Percentiles rank a stretch among this genome's conserved stretches.
Conservation (phyloP, 208 protist genomes). For the Trypanosoma platydactyli region DNA sequence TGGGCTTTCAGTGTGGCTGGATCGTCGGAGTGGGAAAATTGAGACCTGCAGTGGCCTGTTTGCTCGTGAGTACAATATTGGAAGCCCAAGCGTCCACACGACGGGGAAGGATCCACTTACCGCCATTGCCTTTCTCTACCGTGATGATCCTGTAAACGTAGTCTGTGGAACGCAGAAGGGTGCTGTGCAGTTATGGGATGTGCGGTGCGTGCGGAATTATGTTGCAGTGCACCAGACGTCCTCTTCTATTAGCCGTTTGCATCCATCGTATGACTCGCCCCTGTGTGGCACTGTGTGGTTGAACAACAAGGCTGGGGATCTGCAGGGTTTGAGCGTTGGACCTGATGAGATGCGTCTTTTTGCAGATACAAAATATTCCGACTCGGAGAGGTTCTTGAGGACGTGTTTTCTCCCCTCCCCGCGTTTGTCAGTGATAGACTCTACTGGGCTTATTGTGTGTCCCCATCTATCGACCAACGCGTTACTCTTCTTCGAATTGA, state of each 20-base stretch:
- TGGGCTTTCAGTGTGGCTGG: constrained; percentile 44
- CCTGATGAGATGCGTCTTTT: constrained; percentile 20
- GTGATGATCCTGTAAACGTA: constrained; percentile 29
- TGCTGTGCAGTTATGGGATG: constrained; percentile 59
- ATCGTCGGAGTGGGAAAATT: constrained; percentile 29
- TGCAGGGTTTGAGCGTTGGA: constrained; percentile 26
- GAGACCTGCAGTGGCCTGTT: constrained; percentile 22
- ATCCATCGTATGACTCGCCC: constrained; percentile 6
- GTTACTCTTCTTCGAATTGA: constrained; percentile 26
- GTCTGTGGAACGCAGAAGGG: constrained; percentile 52
- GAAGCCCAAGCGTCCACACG: constrained; percentile 4
- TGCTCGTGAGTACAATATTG: constrained; percentile 30
- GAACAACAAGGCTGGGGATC: constrained; percentile 24
- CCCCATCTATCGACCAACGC: constrained; percentile 43
- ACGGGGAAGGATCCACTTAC: constrained; percentile 26
- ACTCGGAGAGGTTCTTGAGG: constrained; percentile 27
- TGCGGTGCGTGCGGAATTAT: constrained; percentile 34
- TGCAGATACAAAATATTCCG: constrained; percentile 27
- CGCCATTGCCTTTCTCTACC: constrained; percentile 30
- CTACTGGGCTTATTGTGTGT: constrained; percentile 36
- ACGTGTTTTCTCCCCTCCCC: constrained; percentile 38
- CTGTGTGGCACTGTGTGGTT: constrained; percentile 20
- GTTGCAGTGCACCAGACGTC: constrained; percentile 28
- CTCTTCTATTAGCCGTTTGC: constrained; percentile 27
- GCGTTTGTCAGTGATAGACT: constrained; percentile 32